Conservation (phyloP, 108 stramenopile species). For the Fistulifera solaris region DNA sequence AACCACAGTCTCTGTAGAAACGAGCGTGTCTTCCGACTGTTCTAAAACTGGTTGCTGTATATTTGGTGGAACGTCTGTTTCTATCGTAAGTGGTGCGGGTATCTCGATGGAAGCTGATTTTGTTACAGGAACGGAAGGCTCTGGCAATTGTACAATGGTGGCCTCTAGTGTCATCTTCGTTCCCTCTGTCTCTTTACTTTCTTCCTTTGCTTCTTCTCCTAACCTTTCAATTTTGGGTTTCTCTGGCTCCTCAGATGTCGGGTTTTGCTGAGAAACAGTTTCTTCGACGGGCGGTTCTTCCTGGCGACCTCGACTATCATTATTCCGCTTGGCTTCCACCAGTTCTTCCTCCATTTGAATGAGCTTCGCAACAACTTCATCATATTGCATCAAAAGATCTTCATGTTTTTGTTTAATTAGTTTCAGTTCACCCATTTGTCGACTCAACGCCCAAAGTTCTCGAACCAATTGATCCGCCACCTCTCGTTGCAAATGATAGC, state of each 20-base stretch:
- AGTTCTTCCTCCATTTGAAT: conserved; percentile 35
- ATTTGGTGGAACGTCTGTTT: background rate
- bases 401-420: conserved; percentile 28
- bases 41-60: conserved; percentile 3
- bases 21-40: conserved; percentile 3
- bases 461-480: conserved; percentile 32
- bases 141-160: background rate
- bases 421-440: conserved; percentile 22
- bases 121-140: background rate
- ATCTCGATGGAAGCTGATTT: background rate
- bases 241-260: background rate
- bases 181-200: conserved; percentile 1
- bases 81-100: background rate
- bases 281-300: background rate
- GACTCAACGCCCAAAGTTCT: conserved; percentile 32
- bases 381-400: conserved; percentile 25
- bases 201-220: background rate
- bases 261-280: background rate
- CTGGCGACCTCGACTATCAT: background rate
- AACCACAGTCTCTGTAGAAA: conserved; percentile 11
- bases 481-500: conserved; percentile 9
- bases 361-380: conserved; percentile 32
- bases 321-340: conserved; percentile 3
- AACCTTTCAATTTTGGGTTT: background rate
- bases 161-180: background rate